These are phyloP conservation scores for Gentiana straminea DNA, from an alignment of 257 asterid species.

Conservation along the genomic window DNA sequence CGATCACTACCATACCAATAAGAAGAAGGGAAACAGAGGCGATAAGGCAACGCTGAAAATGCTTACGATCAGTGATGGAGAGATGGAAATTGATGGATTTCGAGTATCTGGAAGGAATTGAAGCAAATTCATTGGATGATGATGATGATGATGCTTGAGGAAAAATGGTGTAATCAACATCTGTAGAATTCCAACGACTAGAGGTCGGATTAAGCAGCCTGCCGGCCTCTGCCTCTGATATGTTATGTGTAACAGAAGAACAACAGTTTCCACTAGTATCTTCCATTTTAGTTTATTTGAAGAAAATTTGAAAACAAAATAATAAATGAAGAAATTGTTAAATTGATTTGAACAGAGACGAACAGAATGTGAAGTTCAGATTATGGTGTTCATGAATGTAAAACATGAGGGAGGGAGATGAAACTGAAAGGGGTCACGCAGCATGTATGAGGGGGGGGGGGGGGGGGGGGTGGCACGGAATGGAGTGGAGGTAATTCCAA, in stretches of 20 bases:
- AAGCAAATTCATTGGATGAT: constrained; percentile 12
- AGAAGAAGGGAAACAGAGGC: constrained; percentile 11
- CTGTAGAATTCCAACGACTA: constrained; percentile 32
- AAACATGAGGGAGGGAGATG: no score
- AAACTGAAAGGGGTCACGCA: neutral
- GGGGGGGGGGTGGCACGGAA: neutral
- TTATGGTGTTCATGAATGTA: no score
- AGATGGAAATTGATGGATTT: constrained; percentile 35
- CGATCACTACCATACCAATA: constrained; percentile 7
- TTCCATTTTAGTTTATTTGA: constrained; percentile 15
- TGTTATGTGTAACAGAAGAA: constrained; percentile 21
- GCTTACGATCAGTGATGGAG: constrained; percentile 17
- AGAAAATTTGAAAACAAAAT: neutral
- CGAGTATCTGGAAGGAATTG: constrained; percentile 36
- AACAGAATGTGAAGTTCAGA: no score
- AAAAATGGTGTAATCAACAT: constrained; percentile 31
- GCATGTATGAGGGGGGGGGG: constrained; percentile 1
- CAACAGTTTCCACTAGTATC: constrained; percentile 12
- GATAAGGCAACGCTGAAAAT: constrained; percentile 20
- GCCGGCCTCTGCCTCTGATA: constrained; percentile 23
- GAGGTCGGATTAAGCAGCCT: constrained; percentile 30
- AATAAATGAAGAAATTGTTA: neutral
- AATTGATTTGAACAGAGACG: no score
- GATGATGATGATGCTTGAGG: constrained; percentile 13
- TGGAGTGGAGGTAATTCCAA: constrained; percentile 4